phyloP scores from a whole-genome alignment of 352 stramenopile genomes.

The Pythium oligandrum region DNA sequence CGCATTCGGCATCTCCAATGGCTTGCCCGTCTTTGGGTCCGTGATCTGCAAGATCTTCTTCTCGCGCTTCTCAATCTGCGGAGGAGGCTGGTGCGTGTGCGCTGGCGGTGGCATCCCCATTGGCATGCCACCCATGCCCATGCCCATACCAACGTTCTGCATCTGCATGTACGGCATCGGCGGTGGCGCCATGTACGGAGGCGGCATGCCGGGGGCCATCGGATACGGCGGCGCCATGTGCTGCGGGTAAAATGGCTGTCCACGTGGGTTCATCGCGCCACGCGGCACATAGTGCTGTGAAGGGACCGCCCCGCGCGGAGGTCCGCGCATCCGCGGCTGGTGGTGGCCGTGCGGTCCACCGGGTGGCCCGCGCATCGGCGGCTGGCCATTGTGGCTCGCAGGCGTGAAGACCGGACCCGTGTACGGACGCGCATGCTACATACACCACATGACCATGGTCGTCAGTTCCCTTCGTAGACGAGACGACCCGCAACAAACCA shows the following conservation, averaged over 20 bases:
- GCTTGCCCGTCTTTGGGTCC: slow-evolving; percentile 23
- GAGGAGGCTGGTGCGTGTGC: slow-evolving; percentile 1
- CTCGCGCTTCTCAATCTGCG: slow-evolving; percentile 19
- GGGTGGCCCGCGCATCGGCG: slow-evolving; percentile 11
- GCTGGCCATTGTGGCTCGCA: slow-evolving; percentile 2
- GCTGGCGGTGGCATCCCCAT: slow-evolving; percentile 5
- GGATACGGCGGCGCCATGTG: background rate
- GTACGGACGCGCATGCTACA: slow-evolving; percentile 20
- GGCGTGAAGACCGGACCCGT: slow-evolving; percentile 18
- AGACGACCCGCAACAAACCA: background rate
- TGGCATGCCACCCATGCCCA: slow-evolving; percentile 15
- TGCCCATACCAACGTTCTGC: slow-evolving; percentile 4
- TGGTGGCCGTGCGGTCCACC: slow-evolving; percentile 6
- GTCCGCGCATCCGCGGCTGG: slow-evolving; percentile 17
- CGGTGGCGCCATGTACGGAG: slow-evolving; percentile 17
- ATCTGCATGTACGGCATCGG: slow-evolving; percentile 10
- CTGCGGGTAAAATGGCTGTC: slow-evolving; percentile 20
- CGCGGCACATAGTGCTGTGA: slow-evolving; percentile 13
- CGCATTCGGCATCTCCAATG: slow-evolving; percentile 5
- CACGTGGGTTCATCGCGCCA: slow-evolving; percentile 17
- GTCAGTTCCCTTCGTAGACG: background rate
- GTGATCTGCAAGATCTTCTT: slow-evolving; percentile 30
- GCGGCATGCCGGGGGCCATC: slow-evolving; percentile 6
- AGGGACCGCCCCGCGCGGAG: slow-evolving; percentile 6
- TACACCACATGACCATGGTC: background rate